A percentile compares a stretch with the other conserved stretches of the same genome.
These are phyloP conservation scores for Stropharia rugosoannulata DNA, from an alignment of 768 basidiomycete genomes.

Conservation along the genomic window DNA sequence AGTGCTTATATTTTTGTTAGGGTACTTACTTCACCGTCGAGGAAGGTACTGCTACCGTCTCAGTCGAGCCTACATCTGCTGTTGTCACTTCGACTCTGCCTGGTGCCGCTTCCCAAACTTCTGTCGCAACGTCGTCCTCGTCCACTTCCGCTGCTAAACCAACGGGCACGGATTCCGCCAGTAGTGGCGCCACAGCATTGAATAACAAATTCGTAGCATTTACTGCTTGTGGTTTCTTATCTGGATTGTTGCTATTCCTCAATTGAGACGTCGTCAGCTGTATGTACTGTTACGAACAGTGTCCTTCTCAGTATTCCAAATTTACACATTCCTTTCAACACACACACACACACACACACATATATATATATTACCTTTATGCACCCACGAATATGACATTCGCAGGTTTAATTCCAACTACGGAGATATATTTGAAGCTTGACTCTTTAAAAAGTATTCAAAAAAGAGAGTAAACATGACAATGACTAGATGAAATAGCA, in stretches of 20 bases:
- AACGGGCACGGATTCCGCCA: background rate
- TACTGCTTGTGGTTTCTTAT: background rate
- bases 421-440: too few species aligned
- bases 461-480: background rate
- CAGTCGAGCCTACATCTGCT: conserved; percentile 58
- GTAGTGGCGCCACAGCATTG: background rate
- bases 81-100: conserved; percentile 63
- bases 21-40: conserved; percentile 75
- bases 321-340: background rate
- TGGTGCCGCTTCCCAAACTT: background rate
- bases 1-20: conserved; percentile 26
- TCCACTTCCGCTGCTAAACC: background rate
- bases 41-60: conserved; percentile 56
- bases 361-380: background rate
- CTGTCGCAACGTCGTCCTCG: background rate
- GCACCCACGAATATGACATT: background rate
- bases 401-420: too few species aligned
- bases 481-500: conserved; percentile 1
- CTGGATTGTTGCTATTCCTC: background rate
- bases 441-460: too few species aligned
- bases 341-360: background rate
- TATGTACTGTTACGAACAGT: too few species aligned
- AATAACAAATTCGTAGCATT: background rate
- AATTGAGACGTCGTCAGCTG: too few species aligned
- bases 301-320: background rate